phyloP scores from a whole-genome alignment of 2,329 filamentous ascomycete species.

The Aspergillus sp. region DNA sequence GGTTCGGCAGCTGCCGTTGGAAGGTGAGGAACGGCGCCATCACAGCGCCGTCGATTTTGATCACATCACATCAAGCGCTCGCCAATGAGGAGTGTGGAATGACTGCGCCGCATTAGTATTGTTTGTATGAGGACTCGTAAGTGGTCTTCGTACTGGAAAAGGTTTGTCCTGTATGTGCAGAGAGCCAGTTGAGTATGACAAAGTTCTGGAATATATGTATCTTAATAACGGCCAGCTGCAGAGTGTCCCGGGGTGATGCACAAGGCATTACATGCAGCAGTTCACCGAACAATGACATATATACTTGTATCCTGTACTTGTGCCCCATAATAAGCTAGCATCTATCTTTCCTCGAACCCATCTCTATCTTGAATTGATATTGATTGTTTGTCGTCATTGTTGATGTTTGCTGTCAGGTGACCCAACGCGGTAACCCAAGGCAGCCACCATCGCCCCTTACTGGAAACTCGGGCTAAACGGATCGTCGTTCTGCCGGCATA shows the following conservation, averaged over 20 bases:
- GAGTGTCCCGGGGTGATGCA: no score
- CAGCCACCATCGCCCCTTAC: not conserved
- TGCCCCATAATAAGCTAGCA: no score
- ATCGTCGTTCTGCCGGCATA: not conserved
- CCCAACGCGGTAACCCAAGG: not conserved
- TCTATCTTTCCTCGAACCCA: no score
- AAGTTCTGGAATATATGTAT: no score
- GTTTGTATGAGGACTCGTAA: not conserved
- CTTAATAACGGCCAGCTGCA: no score
- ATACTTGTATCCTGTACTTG: no score
- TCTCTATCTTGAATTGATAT: not conserved
- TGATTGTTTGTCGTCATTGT: not conserved
- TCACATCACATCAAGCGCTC: conserved; percentile 12
- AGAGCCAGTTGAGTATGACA: no score
- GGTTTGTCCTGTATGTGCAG: no score
- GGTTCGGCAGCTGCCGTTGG: conserved; percentile 11
- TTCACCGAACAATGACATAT: no score
- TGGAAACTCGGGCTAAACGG: not conserved
- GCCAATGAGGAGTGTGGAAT: conserved; percentile 6
- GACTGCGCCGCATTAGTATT: conserved; percentile 5
- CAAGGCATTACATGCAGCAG: no score
- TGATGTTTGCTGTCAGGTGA: not conserved
- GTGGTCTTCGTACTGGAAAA: no score
- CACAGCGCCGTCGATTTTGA: conserved; percentile 7
- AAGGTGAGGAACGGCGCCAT: not conserved